Conservation (phyloP, 2,329 filamentous ascomycete genomes). For the Diplodia sapinea region DNA sequence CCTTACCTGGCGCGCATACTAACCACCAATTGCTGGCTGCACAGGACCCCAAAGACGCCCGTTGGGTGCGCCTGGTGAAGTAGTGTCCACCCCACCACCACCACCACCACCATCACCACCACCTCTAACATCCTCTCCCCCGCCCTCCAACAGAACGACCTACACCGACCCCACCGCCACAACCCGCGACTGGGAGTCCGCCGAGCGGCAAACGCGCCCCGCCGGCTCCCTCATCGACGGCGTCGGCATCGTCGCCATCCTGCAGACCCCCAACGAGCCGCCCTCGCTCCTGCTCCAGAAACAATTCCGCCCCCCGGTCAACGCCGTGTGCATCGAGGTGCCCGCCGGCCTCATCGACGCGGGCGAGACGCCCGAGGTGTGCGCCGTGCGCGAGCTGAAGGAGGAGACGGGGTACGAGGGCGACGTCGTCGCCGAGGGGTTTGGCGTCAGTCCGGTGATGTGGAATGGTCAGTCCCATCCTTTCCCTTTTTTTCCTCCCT, state of each 20-base stretch:
- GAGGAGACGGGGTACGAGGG: conserved; percentile 71
- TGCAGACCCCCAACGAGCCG: conserved; percentile 50
- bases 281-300: conserved; percentile 50
- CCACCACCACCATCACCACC: background rate
- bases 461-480: conserved; percentile 47
- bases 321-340: conserved; percentile 66
- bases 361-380: conserved; percentile 62
- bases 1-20: conserved; percentile 5
- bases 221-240: conserved; percentile 68
- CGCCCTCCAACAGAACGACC: conserved; percentile 41
- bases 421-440: conserved; percentile 42
- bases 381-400: conserved; percentile 65
- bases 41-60: conserved; percentile 48
- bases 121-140: too few species aligned
- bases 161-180: conserved; percentile 69
- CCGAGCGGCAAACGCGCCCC: conserved; percentile 72
- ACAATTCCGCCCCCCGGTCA: conserved; percentile 66
- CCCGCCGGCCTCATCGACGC: conserved; percentile 67
- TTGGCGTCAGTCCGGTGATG: conserved; percentile 50
- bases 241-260: conserved; percentile 73
- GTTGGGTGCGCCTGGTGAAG: conserved; percentile 50
- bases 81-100: conserved; percentile 33
- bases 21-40: background rate
- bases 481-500: background rate
- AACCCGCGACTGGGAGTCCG: conserved; percentile 72